Base-by-base conservation (phyloP, 1,139 yeast species). In the Nakaseomyces bracarensis region DNA sequence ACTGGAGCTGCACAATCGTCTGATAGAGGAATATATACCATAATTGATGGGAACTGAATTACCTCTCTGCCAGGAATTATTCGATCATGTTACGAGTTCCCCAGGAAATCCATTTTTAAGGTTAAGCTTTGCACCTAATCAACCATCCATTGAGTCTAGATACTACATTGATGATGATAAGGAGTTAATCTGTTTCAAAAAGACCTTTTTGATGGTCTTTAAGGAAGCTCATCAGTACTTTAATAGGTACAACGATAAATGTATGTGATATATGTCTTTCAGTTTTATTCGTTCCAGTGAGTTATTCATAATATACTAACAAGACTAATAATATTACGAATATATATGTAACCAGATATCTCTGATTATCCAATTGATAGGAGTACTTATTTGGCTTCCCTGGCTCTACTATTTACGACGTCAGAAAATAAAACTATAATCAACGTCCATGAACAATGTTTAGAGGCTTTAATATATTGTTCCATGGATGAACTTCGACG, bases 381-480 rank as follows among this genome's bases (percentile, higher is more conserved):
- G 14, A 36, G 42, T 10, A 28, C 38, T 6, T 51, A 49, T 28
- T 30, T 36, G 18, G 45, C 43, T n/a, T 61, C 71, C 1, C 36
- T 64, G 13, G 73, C 69, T 1, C 47, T 67, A 26, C 45, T 71
- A n/a, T 43, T 69, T 1, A 50, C 64, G 0, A 66, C 73, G 1
- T 65, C 71, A 3, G 71, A 67, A 43, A 65, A 70, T 46, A 65
- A 62, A 16, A 60, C 68, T 1, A 57, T 61, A 1, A 38, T 69
- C 1, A 56, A 53, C 19, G 13, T 58, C 1, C 68, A 67, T 47
- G 55, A 58, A 29, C 48, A 50, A 4, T 41, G 15, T 10, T 15
- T 16, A 10, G 4, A 13, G 1, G 25, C 25, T 1, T 48, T 31
- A 19, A 16, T 23, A 3, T 8, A 13, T 20, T 19, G 23, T 4